Percentiles rank a stretch among this genome's conserved stretches.
phyloP scores from a whole-genome alignment of 2,329 filamentous ascomycete genomes.

The Acephala macrosclerotiorum region DNA sequence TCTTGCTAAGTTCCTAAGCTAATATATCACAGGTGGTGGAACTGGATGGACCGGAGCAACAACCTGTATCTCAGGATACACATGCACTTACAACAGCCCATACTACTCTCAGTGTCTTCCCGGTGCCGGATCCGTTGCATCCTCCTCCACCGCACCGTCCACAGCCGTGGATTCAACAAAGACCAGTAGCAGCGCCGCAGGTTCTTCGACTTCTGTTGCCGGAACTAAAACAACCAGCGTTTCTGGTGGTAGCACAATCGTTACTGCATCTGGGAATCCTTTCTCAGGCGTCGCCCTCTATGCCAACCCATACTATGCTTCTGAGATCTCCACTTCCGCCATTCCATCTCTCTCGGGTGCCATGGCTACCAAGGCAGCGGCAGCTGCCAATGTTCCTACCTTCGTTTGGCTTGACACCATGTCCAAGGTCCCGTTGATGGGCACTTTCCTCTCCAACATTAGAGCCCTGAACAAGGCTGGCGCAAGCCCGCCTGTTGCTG shows the following conservation, averaged over 20 bases:
- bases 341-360: constrained; percentile 67
- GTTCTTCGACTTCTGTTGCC: constrained; percentile 19
- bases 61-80: constrained; percentile 41
- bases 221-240: constrained; percentile 24
- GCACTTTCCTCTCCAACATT: constrained; percentile 55
- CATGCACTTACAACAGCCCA: constrained; percentile 33
- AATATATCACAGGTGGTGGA: constrained; percentile 38
- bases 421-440: constrained; percentile 57
- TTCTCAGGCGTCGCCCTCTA: constrained; percentile 54
- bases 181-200: neutral
- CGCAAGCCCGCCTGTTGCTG: constrained; percentile 54
- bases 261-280: constrained; percentile 57
- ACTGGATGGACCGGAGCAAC: constrained; percentile 36
- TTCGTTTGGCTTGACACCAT: constrained; percentile 60
- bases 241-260: constrained; percentile 31
- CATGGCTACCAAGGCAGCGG: constrained; percentile 56
- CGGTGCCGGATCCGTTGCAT: constrained; percentile 29
- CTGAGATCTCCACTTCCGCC: constrained; percentile 60
- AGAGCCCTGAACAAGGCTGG: constrained; percentile 54
- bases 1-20: neutral
- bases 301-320: constrained; percentile 52
- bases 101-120: constrained; percentile 44
- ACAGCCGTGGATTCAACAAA: neutral
- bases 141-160: neutral
- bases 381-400: constrained; percentile 57